Conservation (phyloP, 2,329 filamentous ascomycete genomes). For the Colletotrichum orbiculare region DNA sequence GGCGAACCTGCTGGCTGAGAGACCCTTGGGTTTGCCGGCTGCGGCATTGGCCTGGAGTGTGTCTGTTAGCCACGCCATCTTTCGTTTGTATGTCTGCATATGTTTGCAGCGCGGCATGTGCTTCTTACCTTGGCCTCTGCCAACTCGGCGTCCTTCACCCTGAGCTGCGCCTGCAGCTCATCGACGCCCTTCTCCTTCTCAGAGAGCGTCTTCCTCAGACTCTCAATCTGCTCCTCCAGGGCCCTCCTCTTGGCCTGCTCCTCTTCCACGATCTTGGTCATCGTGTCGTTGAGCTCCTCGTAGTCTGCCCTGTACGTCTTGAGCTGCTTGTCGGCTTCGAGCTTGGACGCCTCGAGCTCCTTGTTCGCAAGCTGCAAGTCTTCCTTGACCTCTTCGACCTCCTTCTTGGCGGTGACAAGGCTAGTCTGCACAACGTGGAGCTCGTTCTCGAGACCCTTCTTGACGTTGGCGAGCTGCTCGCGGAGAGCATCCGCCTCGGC, state of each 20-base stretch:
- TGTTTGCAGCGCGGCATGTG: constrained; percentile 18
- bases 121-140: constrained; percentile 67
- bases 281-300: constrained; percentile 71
- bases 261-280: constrained; percentile 70
- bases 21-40: constrained; percentile 59
- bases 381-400: constrained; percentile 45
- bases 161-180: constrained; percentile 65
- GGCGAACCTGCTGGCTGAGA: constrained; percentile 66
- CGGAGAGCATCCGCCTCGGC: constrained; percentile 64
- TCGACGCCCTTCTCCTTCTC: constrained; percentile 60
- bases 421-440: constrained; percentile 48
- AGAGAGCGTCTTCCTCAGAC: constrained; percentile 56
- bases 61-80: constrained; percentile 17
- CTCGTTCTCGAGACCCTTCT: constrained; percentile 58
- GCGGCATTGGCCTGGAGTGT: constrained; percentile 56
- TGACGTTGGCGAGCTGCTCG: constrained; percentile 60
- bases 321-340: constrained; percentile 60
- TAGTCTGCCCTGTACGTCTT: constrained; percentile 71
- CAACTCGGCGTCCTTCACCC: constrained; percentile 73
- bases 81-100: constrained; percentile 33
- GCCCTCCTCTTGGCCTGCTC: constrained; percentile 65
- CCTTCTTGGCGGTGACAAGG: constrained; percentile 51
- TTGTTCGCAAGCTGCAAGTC: constrained; percentile 62
- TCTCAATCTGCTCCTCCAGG: constrained; percentile 60
- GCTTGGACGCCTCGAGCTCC: constrained; percentile 64